Base-by-base conservation (phyloP, 2,329 filamentous ascomycete species). In the Cladosporium halotolerans region DNA sequence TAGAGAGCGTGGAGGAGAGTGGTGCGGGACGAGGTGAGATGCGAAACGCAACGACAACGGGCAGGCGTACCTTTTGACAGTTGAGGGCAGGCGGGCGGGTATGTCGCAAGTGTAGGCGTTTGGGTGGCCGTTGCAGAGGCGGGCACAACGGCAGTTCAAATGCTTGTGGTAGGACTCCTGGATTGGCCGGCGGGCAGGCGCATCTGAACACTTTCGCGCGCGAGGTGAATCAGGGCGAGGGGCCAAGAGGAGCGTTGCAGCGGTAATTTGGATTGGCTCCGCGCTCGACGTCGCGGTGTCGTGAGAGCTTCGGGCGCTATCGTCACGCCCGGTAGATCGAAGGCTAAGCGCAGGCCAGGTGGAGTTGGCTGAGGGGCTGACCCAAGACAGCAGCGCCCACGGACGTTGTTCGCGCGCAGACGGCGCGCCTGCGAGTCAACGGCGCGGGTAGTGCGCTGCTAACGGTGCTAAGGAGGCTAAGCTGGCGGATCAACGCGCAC, bases 231-330 rank as follows among this genome's bases (percentile, higher is more conserved):
- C 48, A 51, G 48, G 48, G 48, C 40, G 48, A 51, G 44, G 48
- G 41, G 48, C 48, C 48, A 51, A 51, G 48, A 43, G 40, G 48
- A 44, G 40, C 48, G 48, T 51, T 51, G 48, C 40, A 44, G 48
- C 48, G 48, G 48, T 51, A 51, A 51, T 51, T 51, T 51, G 48
- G 48, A 44, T 51, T 51, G 48, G 48, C 48, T 51, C 48, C 48
- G 48, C 40, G 44, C 40, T 51, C 10, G 18, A 51, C 48, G 48
- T 51, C 42, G 48, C 31, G 43, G 44, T 51, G 48, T 51, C 48
- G 48, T 51, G 48, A 51, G 48, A 43, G 40, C 48, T 51, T 51
- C 48, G 48, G 48, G 48, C 48, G 48, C 48, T 51, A 51, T 51
- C 48, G 48, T 51, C 48, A 51, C 39, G 32, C 48, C 36, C 48